These are phyloP conservation scores for Trypanosoma avium DNA, from an alignment of 208 protist genomes.

Conservation along the genomic window DNA sequence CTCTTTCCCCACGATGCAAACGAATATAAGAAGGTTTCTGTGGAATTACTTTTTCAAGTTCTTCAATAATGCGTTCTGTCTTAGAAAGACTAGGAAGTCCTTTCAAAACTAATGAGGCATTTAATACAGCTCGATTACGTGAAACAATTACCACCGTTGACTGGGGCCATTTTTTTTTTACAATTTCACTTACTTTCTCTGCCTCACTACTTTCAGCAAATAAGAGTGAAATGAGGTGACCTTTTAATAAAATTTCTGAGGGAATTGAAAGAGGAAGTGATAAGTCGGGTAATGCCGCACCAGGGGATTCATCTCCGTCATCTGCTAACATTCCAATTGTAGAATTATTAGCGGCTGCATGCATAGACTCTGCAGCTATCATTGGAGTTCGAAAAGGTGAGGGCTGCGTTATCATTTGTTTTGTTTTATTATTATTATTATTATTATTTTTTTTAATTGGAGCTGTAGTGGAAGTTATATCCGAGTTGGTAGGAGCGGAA, in stretches of 20 bases:
- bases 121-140: conserved; percentile 59
- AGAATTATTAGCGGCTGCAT: background rate
- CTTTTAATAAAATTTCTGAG: conserved; percentile 29
- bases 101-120: conserved; percentile 80
- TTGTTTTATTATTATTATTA: conserved; percentile 4
- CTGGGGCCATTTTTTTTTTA: conserved; percentile 65
- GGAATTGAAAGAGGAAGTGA: conserved; percentile 41
- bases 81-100: conserved; percentile 71
- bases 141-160: conserved; percentile 43
- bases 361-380: background rate
- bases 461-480: conserved; percentile 1
- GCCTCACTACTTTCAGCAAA: conserved; percentile 77
- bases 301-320: conserved; percentile 28
- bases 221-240: conserved; percentile 61
- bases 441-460: background rate
- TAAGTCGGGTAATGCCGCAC: conserved; percentile 37
- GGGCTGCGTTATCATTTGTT: background rate
- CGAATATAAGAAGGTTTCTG: conserved; percentile 80
- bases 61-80: conserved; percentile 60
- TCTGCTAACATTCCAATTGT: background rate
- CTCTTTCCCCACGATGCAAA: conserved; percentile 74
- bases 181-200: conserved; percentile 47
- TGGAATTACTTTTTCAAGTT: conserved; percentile 49
- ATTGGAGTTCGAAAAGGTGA: conserved; percentile 31
- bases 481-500: too few species aligned